These are phyloP conservation scores for Colletotrichum endophyticum DNA, from an alignment of 2,329 filamentous ascomycete species.

Conservation along the genomic window DNA sequence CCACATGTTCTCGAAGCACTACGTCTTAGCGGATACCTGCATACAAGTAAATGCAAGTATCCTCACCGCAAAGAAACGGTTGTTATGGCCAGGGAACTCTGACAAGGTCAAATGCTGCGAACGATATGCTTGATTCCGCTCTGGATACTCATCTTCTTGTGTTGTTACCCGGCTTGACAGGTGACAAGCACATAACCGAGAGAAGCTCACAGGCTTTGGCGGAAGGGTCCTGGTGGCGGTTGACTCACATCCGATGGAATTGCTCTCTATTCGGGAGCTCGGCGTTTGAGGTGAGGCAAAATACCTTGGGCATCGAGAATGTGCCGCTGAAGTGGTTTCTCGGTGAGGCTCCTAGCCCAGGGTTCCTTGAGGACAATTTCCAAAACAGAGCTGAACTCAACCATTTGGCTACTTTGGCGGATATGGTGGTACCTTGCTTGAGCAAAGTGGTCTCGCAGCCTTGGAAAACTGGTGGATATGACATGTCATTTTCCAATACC, in stretches of 20 bases:
- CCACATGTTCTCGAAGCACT: background rate
- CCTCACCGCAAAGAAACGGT: conserved; percentile 7
- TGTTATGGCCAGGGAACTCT: background rate
- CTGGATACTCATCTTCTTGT: background rate
- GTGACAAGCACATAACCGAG: background rate
- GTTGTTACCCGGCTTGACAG: background rate
- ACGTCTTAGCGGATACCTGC: background rate
- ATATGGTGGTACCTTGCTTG: background rate
- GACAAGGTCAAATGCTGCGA: background rate
- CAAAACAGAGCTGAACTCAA: background rate
- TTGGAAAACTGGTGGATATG: background rate
- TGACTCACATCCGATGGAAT: background rate
- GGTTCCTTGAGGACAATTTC: background rate
- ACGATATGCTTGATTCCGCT: background rate
- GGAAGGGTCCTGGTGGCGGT: background rate
- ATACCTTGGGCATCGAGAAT: background rate
- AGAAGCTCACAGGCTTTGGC: background rate
- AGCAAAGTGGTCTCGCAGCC: background rate
- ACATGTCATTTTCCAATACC: background rate
- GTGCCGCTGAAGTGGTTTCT: background rate
- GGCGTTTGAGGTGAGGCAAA: background rate
- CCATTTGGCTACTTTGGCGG: background rate
- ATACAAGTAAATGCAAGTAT: background rate
- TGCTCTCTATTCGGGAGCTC: background rate
- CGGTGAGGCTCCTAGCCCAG: background rate